Conservation (phyloP, 768 basidiomycete genomes). For the Galerina marginata region DNA sequence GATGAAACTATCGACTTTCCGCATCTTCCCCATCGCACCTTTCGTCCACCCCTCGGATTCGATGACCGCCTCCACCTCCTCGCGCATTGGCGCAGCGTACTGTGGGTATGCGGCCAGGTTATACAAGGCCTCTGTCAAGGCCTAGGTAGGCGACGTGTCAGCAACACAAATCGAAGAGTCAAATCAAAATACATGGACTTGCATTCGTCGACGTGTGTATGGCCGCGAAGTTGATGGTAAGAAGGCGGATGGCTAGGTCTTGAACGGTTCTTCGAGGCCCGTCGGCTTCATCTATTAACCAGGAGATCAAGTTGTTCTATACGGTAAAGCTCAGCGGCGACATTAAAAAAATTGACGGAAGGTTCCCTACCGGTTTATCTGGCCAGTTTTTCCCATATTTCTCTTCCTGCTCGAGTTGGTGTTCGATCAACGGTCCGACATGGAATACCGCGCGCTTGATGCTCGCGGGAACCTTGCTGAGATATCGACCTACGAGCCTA, state of each 20-base stretch:
- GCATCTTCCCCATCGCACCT: too few species aligned
- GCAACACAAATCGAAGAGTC: not conserved
- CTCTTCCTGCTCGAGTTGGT: slow-evolving; percentile 16
- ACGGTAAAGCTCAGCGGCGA: not conserved
- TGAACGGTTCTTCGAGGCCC: slow-evolving; percentile 13
- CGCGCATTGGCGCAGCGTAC: too few species aligned
- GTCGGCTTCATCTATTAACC: slow-evolving; percentile 18
- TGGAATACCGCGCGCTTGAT: slow-evolving; percentile 14
- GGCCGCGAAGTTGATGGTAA: slow-evolving; percentile 30
- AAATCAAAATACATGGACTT: slow-evolving; percentile 1
- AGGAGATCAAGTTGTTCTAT: slow-evolving; percentile 20
- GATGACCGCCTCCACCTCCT: too few species aligned
- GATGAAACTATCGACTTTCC: too few species aligned
- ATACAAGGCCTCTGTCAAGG: slow-evolving; percentile 38
- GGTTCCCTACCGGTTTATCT: too few species aligned
- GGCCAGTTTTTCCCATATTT: not conserved
- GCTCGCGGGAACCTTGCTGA: slow-evolving; percentile 16
- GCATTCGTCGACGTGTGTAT: slow-evolving; percentile 46
- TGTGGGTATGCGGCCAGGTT: slow-evolving; percentile 41
- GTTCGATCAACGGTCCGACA: slow-evolving; percentile 20
- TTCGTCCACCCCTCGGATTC: too few species aligned
- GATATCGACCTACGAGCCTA: slow-evolving; percentile 8
- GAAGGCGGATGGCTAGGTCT: slow-evolving; percentile 27
- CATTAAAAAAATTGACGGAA: slow-evolving; percentile 3
- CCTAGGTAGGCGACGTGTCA: slow-evolving; percentile 23